Conservation (phyloP, 1,284 basidiomycete species). For the Ceratobasidium sp. region DNA sequence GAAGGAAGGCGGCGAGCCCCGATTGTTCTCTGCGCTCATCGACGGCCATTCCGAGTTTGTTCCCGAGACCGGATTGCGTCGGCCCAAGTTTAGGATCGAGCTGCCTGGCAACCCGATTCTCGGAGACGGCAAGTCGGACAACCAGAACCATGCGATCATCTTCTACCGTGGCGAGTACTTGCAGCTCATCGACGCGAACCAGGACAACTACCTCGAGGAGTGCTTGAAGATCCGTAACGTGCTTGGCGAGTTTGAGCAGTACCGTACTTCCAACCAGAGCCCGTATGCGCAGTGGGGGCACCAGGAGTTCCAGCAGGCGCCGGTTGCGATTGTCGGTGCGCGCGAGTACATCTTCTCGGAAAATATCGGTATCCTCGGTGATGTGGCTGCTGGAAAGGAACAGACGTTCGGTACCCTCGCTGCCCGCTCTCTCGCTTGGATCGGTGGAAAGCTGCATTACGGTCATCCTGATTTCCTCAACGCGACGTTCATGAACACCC, state of each 20-base stretch:
- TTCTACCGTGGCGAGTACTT: slow-evolving; percentile 99
- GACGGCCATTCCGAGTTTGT: slow-evolving; percentile 98
- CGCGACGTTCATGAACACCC: slow-evolving; percentile 97
- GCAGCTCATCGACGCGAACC: slow-evolving; percentile 99
- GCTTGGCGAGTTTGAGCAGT: slow-evolving; percentile 97
- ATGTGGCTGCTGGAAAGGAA: slow-evolving; percentile 98
- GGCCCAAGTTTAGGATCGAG: slow-evolving; percentile 98
- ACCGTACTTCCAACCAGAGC: slow-evolving; percentile 82
- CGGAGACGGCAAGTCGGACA: slow-evolving; percentile 99
- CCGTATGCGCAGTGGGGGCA: slow-evolving; percentile 93
- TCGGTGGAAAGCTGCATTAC: slow-evolving; percentile 98
- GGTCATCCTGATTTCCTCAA: slow-evolving; percentile 99
- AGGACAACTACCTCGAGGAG: slow-evolving; percentile 99
- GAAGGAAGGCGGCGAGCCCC: slow-evolving; percentile 94
- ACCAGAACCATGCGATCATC: slow-evolving; percentile 99
- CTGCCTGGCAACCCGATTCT: slow-evolving; percentile 98
- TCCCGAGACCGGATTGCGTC: slow-evolving; percentile 85
- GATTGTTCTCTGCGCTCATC: slow-evolving; percentile 95
- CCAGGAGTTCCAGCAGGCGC: slow-evolving; percentile 86
- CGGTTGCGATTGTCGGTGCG: slow-evolving; percentile 97
- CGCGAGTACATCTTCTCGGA: slow-evolving; percentile 99
- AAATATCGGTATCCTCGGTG: slow-evolving; percentile 98
- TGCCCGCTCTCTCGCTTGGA: slow-evolving; percentile 94
- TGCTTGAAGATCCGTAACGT: slow-evolving; percentile 99
- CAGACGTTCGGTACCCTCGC: slow-evolving; percentile 99